Percentiles rank a stretch among this genome's conserved stretches.
phyloP scores from a whole-genome alignment of 768 basidiomycete species.

The Auricularia sp. region DNA sequence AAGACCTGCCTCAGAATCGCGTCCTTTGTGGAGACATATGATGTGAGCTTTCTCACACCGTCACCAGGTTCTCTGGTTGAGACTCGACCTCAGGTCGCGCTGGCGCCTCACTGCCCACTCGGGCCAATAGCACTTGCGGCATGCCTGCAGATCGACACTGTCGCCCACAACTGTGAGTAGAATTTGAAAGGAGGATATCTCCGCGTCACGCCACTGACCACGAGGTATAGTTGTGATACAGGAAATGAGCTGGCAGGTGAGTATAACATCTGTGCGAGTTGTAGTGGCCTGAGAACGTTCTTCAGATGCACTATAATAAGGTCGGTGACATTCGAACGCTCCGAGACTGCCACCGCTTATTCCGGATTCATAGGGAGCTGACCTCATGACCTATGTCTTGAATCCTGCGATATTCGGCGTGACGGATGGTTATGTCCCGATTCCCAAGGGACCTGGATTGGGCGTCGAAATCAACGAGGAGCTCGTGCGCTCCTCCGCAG shows the following conservation, averaged over 20 bases:
- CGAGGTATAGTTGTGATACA: constrained; percentile 41
- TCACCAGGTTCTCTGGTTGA: constrained; percentile 4
- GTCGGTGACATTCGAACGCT: constrained; percentile 15
- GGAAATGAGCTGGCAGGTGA: constrained; percentile 54
- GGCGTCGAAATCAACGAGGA: constrained; percentile 54
- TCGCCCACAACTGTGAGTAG: constrained; percentile 47
- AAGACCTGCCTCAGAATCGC: constrained; percentile 32
- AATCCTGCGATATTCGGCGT: constrained; percentile 41
- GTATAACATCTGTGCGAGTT: background rate
- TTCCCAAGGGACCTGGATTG: constrained; percentile 42
- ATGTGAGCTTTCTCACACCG: constrained; percentile 34
- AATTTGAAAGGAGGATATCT: background rate
- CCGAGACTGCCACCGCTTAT: background rate
- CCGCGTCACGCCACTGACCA: background rate
- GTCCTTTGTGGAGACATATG: constrained; percentile 53
- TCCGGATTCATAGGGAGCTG: constrained; percentile 23
- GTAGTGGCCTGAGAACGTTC: background rate
- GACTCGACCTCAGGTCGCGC: background rate
- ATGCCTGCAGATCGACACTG: constrained; percentile 52
- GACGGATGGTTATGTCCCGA: constrained; percentile 39
- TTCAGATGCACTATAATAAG: constrained; percentile 55
- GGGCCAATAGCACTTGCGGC: constrained; percentile 66
- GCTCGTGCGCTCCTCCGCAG: constrained; percentile 31
- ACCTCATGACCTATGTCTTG: constrained; percentile 50
- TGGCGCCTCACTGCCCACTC: constrained; percentile 61